phyloP scores from a whole-genome alignment of 345 rosid genomes.

The Dimocarpus longan region DNA sequence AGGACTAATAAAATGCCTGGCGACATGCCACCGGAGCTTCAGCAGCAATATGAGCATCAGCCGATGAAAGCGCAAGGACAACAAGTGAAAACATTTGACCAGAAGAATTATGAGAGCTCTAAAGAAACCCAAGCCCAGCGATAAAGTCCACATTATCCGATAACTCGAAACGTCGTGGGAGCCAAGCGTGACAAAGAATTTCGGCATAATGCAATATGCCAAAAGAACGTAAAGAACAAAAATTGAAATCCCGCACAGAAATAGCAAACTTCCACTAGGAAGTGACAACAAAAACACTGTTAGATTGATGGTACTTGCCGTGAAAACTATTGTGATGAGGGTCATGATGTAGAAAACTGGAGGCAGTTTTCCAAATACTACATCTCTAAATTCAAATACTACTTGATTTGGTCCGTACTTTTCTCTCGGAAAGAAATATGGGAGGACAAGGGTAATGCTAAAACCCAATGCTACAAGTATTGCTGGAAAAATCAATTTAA shows the following conservation, averaged over 20 bases:
- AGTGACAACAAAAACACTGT: neutral
- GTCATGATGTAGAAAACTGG: neutral
- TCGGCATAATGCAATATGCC: neutral
- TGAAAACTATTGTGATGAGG: neutral
- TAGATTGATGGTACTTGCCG: neutral
- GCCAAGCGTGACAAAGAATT: neutral
- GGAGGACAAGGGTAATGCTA: neutral
- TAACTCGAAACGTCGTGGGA: neutral
- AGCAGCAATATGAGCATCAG: no score
- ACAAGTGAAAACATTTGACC: neutral
- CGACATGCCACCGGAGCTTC: no score
- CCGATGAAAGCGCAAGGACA: no score
- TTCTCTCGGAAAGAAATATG: neutral
- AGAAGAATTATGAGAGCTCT: neutral
- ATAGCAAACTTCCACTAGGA: neutral
- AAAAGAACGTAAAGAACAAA: neutral
- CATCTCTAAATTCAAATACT: neutral
- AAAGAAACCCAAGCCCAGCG: neutral
- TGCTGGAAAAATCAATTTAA: neutral
- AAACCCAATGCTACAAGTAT: constrained; percentile 9
- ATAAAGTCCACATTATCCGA: neutral
- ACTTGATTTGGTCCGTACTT: neutral
- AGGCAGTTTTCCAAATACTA: neutral
- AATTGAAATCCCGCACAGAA: neutral
- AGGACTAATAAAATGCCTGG: no score